Conservation (phyloP, 768 basidiomycete genomes). For the Gymnopilus dilepis region DNA sequence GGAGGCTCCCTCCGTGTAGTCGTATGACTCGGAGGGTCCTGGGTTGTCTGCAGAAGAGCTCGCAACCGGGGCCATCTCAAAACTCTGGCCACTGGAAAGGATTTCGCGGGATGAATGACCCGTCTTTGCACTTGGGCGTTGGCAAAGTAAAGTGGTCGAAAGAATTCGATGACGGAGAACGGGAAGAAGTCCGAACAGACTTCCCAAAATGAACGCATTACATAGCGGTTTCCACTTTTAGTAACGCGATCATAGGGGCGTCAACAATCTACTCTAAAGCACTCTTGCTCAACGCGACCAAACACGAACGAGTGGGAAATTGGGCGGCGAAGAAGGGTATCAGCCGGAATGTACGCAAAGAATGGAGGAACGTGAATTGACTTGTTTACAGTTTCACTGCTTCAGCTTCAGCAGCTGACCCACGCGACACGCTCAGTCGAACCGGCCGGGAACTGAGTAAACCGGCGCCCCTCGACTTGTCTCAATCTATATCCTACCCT, state of each 20-base stretch:
- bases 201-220: conserved; percentile 3
- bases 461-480: background rate
- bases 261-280: too few species aligned
- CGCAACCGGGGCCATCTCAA: conserved; percentile 49
- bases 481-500: background rate
- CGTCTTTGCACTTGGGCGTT: conserved; percentile 25
- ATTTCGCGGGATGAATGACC: conserved; percentile 13
- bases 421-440: background rate
- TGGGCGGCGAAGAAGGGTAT: too few species aligned
- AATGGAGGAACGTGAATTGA: background rate
- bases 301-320: too few species aligned
- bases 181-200: background rate
- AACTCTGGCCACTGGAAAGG: conserved; percentile 27
- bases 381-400: too few species aligned
- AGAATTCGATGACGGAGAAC: background rate
- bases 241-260: background rate
- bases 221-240: background rate
- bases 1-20: conserved; percentile 90
- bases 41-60: conserved; percentile 35
- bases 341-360: background rate
- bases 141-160: too few species aligned
- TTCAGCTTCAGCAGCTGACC: background rate
- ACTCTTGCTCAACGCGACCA: too few species aligned
- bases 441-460: conserved; percentile 9
- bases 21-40: conserved; percentile 37